Percentiles rank a stretch among this genome's conserved stretches.
Conservation (phyloP, 192 early-diverging fungal species). For the Fimicolochytrium jonesii region DNA sequence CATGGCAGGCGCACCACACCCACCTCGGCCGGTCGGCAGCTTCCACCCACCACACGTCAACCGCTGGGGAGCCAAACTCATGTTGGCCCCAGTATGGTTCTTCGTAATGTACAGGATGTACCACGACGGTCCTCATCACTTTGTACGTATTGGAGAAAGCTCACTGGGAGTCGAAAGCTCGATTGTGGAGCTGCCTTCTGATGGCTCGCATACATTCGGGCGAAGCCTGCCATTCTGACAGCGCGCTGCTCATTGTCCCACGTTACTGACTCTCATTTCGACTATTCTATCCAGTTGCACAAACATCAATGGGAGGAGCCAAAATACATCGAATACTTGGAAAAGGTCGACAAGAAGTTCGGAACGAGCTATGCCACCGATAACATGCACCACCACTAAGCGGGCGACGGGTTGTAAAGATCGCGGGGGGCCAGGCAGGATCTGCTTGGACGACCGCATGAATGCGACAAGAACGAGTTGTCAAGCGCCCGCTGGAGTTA, state of each 20-base stretch:
- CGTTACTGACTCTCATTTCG: too few relatives aligned
- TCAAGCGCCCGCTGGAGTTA: too few relatives aligned
- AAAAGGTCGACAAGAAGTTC: slow-evolving; percentile 56
- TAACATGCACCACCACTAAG: slow-evolving; percentile 50
- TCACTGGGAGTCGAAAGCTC: neutral
- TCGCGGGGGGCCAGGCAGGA: neutral
- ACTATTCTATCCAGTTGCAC: slow-evolving; percentile 38
- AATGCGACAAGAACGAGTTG: neutral
- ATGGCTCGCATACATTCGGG: too few relatives aligned
- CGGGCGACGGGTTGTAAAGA: neutral
- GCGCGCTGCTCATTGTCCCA: too few relatives aligned
- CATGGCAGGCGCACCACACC: slow-evolving; percentile 15
- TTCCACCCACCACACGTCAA: slow-evolving; percentile 35
- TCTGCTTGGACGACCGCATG: neutral
- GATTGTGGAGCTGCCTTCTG: neutral
- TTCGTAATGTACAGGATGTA: slow-evolving; percentile 48
- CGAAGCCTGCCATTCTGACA: too few relatives aligned
- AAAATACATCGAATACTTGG: slow-evolving; percentile 45
- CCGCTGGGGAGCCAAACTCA: slow-evolving; percentile 28
- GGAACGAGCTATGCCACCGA: slow-evolving; percentile 45
- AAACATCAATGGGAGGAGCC: slow-evolving; percentile 53
- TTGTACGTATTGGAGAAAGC: slow-evolving; percentile 32
- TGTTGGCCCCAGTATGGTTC: slow-evolving; percentile 44
- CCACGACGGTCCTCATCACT: slow-evolving; percentile 48
- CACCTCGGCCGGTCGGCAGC: neutral